Evolutionary conservation across 1,284 basidiomycete genomes (phyloP).

Genomic region (Hortiboletus rubellus): DNA sequence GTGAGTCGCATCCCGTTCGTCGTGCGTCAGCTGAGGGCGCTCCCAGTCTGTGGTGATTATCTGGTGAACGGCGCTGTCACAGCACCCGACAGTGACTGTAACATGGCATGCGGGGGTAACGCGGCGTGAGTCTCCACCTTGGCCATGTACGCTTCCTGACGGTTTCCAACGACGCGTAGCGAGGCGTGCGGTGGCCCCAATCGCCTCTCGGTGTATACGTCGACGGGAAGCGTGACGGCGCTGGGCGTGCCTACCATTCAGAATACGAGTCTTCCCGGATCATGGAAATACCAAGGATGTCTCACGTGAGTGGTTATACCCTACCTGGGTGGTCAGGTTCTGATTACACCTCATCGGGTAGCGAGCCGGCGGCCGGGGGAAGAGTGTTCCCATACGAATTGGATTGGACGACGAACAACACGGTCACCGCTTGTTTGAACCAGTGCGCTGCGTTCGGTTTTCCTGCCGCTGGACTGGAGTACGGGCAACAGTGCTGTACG

Average conservation of each 20-base stretch:
- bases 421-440: slow-evolving; percentile 57
- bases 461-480: slow-evolving; percentile 63
- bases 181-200: slow-evolving; percentile 71
- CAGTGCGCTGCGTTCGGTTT: slow-evolving; percentile 68
- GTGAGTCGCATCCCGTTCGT: slow-evolving; percentile 38
- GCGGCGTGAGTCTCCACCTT: slow-evolving; percentile 46
- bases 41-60: slow-evolving; percentile 60
- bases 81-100: slow-evolving; percentile 54
- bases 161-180: slow-evolving; percentile 32
- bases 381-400: slow-evolving; percentile 63
- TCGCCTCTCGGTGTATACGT: slow-evolving; percentile 67
- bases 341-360: slow-evolving; percentile 13
- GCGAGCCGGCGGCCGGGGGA: slow-evolving; percentile 34
- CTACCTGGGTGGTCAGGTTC: not conserved
- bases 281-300: slow-evolving; percentile 67
- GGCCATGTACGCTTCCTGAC: not conserved
- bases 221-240: slow-evolving; percentile 48
- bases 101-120: slow-evolving; percentile 66
- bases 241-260: slow-evolving; percentile 59
- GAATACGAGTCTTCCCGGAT: slow-evolving; percentile 56
- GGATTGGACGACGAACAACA: slow-evolving; percentile 59
- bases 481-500: slow-evolving; percentile 64
- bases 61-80: slow-evolving; percentile 57
- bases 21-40: not conserved
- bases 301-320: slow-evolving; percentile 47